These are phyloP conservation scores for Amauroascus verrucosus DNA, from an alignment of 2,329 filamentous ascomycete species.

Conservation along the genomic window DNA sequence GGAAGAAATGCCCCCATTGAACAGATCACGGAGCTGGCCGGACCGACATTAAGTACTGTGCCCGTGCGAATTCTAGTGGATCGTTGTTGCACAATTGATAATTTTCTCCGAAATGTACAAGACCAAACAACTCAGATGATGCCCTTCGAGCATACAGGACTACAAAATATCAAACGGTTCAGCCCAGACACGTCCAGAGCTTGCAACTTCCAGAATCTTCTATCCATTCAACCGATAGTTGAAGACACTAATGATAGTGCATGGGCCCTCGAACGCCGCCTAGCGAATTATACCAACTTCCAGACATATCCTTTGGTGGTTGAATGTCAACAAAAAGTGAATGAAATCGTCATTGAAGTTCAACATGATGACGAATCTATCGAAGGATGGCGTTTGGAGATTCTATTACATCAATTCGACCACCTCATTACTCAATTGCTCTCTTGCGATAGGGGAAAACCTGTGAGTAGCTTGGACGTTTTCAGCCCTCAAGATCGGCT, in stretches of 20 bases:
- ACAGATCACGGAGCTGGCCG: conserved; percentile 32
- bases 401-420: too few species aligned
- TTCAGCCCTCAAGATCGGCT: too few species aligned
- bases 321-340: conserved; percentile 49
- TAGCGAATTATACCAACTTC: background rate
- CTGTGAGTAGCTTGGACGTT: too few species aligned
- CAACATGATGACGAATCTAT: background rate
- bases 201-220: conserved; percentile 32
- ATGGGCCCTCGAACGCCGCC: too few species aligned
- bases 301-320: conserved; percentile 42
- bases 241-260: too few species aligned
- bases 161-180: conserved; percentile 40
- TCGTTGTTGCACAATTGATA: conserved; percentile 24
- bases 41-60: conserved; percentile 34
- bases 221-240: conserved; percentile 25
- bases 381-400: too few species aligned
- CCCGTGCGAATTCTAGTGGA: conserved; percentile 21
- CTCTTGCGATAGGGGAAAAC: too few species aligned
- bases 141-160: conserved; percentile 48
- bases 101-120: conserved; percentile 46
- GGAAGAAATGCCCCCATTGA: conserved; percentile 31
- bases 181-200: conserved; percentile 33
- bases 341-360: conserved; percentile 43
- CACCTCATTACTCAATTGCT: too few species aligned
- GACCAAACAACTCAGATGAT: conserved; percentile 44